These are phyloP conservation scores for Polytrichum commune DNA, from an alignment of 225 moss, liverwort and hornwort genomes.

Conservation along the genomic window DNA sequence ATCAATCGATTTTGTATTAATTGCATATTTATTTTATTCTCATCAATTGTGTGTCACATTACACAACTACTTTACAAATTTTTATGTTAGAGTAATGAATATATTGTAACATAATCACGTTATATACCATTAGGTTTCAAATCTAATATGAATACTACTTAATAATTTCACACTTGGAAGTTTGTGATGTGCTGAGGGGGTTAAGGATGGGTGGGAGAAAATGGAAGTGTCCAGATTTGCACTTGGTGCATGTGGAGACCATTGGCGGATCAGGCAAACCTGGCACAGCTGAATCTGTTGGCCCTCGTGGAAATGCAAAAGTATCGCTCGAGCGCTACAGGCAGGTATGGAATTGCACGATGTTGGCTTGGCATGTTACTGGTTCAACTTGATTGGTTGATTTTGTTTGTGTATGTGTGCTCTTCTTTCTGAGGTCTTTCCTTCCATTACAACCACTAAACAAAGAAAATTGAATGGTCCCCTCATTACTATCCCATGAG, in stretches of 20 bases:
- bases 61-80: no score
- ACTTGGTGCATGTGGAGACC: conserved; percentile 89
- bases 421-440: not conserved
- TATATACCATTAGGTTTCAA: no score
- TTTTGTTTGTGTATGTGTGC: not conserved
- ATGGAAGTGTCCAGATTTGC: conserved; percentile 81
- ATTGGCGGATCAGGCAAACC: conserved; percentile 64
- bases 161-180: no score
- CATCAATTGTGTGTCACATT: no score
- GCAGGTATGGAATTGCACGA: conserved; percentile 40
- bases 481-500: not conserved
- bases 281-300: conserved; percentile 54
- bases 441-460: not conserved
- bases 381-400: not conserved
- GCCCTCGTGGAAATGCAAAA: conserved; percentile 63
- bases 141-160: no score
- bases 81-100: no score
- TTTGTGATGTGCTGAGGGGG: not conserved
- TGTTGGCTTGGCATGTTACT: not conserved
- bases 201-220: conserved; percentile 2
- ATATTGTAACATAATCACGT: no score
- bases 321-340: conserved; percentile 95
- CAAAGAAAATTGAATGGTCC: no score
- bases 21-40: no score
- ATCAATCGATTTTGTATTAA: no score